Base-by-base conservation (phyloP, 202 grass and related monocot species). In the Sporobolus alterniflorus region DNA sequence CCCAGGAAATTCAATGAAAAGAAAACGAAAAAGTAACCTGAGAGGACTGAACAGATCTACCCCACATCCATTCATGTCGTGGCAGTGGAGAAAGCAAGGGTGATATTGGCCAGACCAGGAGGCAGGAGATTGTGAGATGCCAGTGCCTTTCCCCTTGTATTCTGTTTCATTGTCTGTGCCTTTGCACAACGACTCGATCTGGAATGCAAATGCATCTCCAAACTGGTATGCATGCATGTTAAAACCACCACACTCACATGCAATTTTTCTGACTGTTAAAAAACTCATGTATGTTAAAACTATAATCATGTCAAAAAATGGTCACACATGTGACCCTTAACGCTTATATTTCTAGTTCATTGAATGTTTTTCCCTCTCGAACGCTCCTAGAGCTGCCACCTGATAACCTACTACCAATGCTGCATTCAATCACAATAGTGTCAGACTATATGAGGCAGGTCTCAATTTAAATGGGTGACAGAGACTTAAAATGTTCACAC, bases 1-100 rank as follows among this genome's bases (percentile, higher is more conserved):
- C n/a, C 67, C 49, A 20, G 67, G 2, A 50, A 75, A 72, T 76
- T 59, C 51, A 75, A 15, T 20, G 47, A 69, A 83, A 67, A 29
- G 29, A 24, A 87, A 71, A 32, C 18, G 14, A 20, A n/a, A 59
- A 66, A 59, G 65, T 15, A 77, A 22, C 64, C n/a, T n/a, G 50
- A 17, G 50, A 56, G 22, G 72, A 82, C 71, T 63, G 79, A 36
- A 71, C 70, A 76, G 71, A 76, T 87, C 40, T 70, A 77, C 42
- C 87, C 91, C 91, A 87, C 88, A 82, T 41, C 72, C 67, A 73
- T 82, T 82, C 73, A 87, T 88, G 87, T 90, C 84, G 72, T 78
- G 81, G 61, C 88, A 78, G 54, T 62, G 62, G 67, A 81, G 69
- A 84, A 87, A 56, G 52, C 52, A 7, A 44, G 42, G 9, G 39